Evolutionary conservation across 495 filamentous ascomycete genomes (phyloP), one percentile per base, ranked within the genome.

Genomic region (Tirmania nivea): DNA sequence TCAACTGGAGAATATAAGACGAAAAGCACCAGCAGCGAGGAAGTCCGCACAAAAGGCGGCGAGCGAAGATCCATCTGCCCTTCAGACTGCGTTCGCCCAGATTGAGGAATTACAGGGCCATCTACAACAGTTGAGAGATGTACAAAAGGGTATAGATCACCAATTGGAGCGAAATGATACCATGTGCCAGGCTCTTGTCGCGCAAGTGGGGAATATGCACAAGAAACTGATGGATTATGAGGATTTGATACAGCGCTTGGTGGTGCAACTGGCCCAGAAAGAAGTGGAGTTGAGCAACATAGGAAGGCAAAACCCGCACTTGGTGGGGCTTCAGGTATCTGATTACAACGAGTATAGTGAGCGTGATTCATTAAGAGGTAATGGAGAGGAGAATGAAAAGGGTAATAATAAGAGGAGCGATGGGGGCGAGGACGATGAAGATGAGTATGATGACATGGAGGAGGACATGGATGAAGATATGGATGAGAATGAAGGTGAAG

Each of bases 1-100:
- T 58, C 88, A 88, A 35, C 74, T 97, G 14, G 90, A 97, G 61
- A 96, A 94, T 64, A 97, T 97, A 62, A 78, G 86, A 63, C 77
- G 90, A 54, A 97, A 97, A 68, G 92, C 92, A 6, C 90, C 90
- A 3, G 87, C 88, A 1, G 84, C 89, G 12, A 75, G 90, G 56
- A 96, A 95, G 68, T 80, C 39, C 69, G 77, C 52, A 62, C 67
- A 54, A 34, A 70, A 74, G 58, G 90, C 95, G 37, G 72, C 39
- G 12, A 19, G 14, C 39, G 39, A 45, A 14, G 39, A 45, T 45
- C 14, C 0, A 19, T 3, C 39, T 2, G 39, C 14, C 3, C 17
- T 45, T 14, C 39, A 81, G 2, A 80, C 80, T 36, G 83, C 86
- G 0, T 76, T 80, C 6, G 86, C 90, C 65, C 90, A 96, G 66